phyloP scores from a whole-genome alignment of 2,329 filamentous ascomycete genomes.

The Trichoderma sp. region DNA sequence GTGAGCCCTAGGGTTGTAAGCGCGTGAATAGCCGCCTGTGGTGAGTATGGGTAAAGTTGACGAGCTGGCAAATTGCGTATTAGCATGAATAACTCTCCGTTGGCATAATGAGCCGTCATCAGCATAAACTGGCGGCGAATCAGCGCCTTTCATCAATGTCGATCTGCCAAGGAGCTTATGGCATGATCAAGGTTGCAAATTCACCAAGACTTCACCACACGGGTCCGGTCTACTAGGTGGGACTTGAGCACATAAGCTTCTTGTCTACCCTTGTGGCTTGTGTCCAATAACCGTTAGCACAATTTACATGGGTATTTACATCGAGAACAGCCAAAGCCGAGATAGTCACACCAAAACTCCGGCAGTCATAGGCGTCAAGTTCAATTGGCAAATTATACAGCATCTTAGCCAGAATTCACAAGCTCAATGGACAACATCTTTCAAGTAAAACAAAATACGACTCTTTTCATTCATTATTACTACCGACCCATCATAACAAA shows the following conservation, averaged over 20 bases:
- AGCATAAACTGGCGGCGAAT: not conserved
- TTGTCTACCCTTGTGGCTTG: not conserved
- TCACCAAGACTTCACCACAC: not conserved
- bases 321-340: not conserved
- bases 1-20: not conserved
- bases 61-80: not conserved
- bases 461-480: conserved; percentile 1
- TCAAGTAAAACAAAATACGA: not conserved
- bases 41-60: not conserved
- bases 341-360: not conserved
- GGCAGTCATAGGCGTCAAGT: not conserved
- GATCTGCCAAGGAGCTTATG: not conserved
- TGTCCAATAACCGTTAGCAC: not conserved
- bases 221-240: not conserved
- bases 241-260: not conserved
- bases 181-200: not conserved
- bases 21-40: not conserved
- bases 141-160: not conserved
- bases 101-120: not conserved
- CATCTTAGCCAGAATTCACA: not conserved
- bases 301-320: not conserved
- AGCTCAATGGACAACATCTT: not conserved
- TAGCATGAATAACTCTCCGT: not conserved
- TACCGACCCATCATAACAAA: not conserved
- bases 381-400: not conserved